Evolutionary conservation across 345 rosid genomes (phyloP).

Genomic region (Hibiscus syriacus): DNA sequence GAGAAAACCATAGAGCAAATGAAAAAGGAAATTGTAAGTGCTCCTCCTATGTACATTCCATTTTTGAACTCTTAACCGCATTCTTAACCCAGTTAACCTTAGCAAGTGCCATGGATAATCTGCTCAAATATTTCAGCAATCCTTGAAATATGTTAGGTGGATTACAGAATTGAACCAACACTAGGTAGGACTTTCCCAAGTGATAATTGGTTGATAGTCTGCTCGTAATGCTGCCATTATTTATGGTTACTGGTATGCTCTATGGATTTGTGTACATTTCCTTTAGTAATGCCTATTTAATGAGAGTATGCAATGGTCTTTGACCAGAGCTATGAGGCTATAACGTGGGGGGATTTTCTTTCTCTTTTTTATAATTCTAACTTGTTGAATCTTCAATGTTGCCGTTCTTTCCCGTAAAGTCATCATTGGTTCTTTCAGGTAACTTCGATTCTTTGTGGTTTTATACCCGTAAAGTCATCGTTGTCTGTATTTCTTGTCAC

Average conservation of each 20-base stretch:
- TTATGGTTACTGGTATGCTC: no score
- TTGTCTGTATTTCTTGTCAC: not conserved
- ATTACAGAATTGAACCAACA: not conserved
- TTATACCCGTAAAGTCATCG: not conserved
- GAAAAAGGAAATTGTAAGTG: conserved; percentile 77
- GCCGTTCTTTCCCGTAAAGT: not conserved
- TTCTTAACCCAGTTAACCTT: conserved; percentile 4
- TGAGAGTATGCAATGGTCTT: no score
- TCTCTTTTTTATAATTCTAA: not conserved
- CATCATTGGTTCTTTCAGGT: no score
- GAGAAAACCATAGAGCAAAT: conserved; percentile 68
- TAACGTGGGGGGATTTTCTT: no score
- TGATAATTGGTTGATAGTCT: not conserved
- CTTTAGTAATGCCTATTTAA: no score
- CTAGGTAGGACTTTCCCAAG: not conserved
- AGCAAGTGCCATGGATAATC: conserved; percentile 2
- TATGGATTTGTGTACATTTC: not conserved
- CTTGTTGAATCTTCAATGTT: not conserved
- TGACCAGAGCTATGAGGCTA: no score
- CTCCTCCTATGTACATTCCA: not conserved
- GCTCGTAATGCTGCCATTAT: not conserved
- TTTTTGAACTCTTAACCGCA: not conserved
- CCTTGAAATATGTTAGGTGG: not conserved
- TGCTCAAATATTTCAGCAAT: not conserved
- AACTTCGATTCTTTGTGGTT: not conserved